A percentile compares a stretch with the other conserved stretches of the same genome.
phyloP scores from a whole-genome alignment of 148 eudicot species.

The Gaultheria prostrata region DNA sequence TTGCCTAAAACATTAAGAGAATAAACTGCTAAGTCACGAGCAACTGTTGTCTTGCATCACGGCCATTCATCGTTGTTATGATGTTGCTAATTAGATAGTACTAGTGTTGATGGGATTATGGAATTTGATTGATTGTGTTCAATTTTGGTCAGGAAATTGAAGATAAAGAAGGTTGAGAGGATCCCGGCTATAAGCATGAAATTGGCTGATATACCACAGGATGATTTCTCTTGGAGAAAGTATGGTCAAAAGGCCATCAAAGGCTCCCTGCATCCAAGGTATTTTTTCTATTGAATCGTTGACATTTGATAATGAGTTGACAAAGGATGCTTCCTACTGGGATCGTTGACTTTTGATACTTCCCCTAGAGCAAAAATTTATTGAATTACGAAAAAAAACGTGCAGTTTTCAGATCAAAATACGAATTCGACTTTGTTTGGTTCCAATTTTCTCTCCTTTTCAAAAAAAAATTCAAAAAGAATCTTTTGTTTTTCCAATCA shows the following conservation, averaged over 20 bases:
- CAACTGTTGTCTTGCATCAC: too few relatives aligned
- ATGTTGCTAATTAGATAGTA: background rate
- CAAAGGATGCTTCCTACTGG: background rate
- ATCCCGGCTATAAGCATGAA: slow-evolving; percentile 56
- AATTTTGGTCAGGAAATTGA: slow-evolving; percentile 42
- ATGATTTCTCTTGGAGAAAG: slow-evolving; percentile 72
- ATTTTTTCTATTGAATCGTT: background rate
- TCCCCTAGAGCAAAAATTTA: too few relatives aligned
- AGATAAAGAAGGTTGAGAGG: slow-evolving; percentile 41
- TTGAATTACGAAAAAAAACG: too few relatives aligned
- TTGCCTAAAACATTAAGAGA: too few relatives aligned
- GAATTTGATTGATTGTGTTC: background rate
- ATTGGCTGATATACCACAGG: slow-evolving; percentile 59
- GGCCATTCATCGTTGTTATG: background rate
- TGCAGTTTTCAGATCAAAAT: too few relatives aligned
- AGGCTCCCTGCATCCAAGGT: slow-evolving; percentile 75
- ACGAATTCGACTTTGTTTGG: too few relatives aligned
- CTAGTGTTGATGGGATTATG: background rate
- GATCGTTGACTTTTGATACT: too few relatives aligned
- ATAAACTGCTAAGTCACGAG: too few relatives aligned
- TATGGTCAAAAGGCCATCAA: slow-evolving; percentile 78
- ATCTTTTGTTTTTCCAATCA: too few relatives aligned
- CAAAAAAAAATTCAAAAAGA: too few relatives aligned
- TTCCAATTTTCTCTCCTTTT: too few relatives aligned
- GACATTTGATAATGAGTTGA: background rate